phyloP scores from a whole-genome alignment of 192 early-diverging fungal species.

The Podila horticola region DNA sequence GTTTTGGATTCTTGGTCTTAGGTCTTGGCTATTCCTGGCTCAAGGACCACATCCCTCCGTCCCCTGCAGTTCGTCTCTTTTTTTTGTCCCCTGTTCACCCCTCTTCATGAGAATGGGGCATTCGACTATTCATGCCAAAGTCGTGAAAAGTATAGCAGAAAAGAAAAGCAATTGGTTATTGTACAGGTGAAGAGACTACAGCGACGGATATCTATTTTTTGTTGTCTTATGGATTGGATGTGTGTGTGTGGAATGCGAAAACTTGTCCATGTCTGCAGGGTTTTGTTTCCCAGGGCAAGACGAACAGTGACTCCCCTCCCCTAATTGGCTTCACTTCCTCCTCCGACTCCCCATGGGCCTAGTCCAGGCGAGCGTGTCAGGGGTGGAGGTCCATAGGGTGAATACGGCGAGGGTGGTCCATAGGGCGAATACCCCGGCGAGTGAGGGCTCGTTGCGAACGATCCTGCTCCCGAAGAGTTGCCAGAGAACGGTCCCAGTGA shows the following conservation, averaged over 20 bases:
- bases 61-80: too few species aligned
- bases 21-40: too few species aligned
- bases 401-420: background rate
- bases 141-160: too few species aligned
- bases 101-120: too few species aligned
- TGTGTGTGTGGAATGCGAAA: too few species aligned
- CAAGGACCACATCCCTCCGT: too few species aligned
- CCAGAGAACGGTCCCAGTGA: slow-evolving; percentile 28
- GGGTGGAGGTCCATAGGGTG: slow-evolving; percentile 4
- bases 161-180: background rate
- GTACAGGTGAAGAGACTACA: slow-evolving; percentile 1
- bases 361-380: background rate
- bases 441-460: slow-evolving; percentile 45
- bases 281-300: background rate
- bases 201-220: background rate
- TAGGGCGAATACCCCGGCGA: slow-evolving; percentile 21
- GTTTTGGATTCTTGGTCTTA: too few species aligned
- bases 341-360: slow-evolving; percentile 1
- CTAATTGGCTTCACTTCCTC: background rate
- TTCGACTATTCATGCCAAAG: too few species aligned
- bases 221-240: too few species aligned
- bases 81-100: too few species aligned
- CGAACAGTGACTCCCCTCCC: background rate
- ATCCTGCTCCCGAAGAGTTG: slow-evolving; percentile 59
- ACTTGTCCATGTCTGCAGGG: background rate